A percentile compares a stretch with the other conserved stretches of the same genome.
Evolutionary conservation across 2,329 filamentous ascomycete species (phyloP).

Genomic region (Pseudogymnoascus sp.): DNA sequence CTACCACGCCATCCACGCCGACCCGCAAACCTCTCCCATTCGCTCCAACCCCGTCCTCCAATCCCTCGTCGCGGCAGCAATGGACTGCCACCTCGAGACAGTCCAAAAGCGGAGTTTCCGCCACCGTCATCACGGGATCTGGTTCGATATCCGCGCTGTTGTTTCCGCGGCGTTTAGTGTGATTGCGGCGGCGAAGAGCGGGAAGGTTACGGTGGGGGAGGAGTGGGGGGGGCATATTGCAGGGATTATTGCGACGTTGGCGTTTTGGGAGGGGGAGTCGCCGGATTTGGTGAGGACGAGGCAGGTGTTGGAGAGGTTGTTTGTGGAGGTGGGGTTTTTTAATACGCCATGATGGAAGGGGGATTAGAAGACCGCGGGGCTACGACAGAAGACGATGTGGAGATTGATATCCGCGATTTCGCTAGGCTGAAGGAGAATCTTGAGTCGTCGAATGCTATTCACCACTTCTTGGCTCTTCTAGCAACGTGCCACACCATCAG

Average conservation of each 20-base stretch:
- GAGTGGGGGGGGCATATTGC: not conserved
- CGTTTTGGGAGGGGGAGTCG: not conserved
- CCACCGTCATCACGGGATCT: constrained; percentile 28
- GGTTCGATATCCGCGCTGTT: constrained; percentile 24
- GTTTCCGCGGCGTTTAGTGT: not conserved
- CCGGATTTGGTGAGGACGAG: not conserved
- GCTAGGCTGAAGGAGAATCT: constrained; percentile 53
- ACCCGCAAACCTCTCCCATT: not conserved
- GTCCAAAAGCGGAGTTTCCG: constrained; percentile 20
- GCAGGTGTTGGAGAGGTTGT: not conserved
- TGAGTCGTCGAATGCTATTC: constrained; percentile 49
- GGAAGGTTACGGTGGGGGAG: not conserved
- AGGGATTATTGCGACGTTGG: not conserved
- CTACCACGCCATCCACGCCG: constrained; percentile 23
- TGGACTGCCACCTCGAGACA: constrained; percentile 24
- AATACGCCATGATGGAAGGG: not conserved
- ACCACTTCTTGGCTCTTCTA: constrained; percentile 82
- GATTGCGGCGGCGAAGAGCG: constrained; percentile 9
- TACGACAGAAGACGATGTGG: constrained; percentile 66
- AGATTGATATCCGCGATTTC: constrained; percentile 64
- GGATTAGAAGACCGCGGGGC: constrained; percentile 78
- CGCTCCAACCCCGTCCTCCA: constrained; percentile 8
- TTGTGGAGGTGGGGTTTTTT: not conserved
- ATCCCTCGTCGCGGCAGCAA: constrained; percentile 20
- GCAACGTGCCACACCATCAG: constrained; percentile 96